These are phyloP conservation scores for Carex cristatella DNA, from an alignment of 176 grass and related monocot species.

Conservation along the genomic window DNA sequence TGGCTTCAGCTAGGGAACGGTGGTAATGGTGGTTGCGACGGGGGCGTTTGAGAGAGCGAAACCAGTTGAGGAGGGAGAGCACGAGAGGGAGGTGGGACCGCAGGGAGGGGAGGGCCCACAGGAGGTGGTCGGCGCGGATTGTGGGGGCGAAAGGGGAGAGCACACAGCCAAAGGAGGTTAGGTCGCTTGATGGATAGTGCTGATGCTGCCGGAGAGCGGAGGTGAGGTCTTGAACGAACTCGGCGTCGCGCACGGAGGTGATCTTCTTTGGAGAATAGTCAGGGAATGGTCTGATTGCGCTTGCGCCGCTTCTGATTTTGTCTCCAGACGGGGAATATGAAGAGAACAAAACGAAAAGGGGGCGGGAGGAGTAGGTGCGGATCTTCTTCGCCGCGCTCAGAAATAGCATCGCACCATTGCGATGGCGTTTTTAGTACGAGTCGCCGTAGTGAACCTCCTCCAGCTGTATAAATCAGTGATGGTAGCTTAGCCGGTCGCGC, in stretches of 20 bases:
- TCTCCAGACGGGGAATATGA: not conserved
- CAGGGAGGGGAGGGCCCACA: conserved; percentile 34
- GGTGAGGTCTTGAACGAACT: conserved; percentile 19
- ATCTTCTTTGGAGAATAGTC: conserved; percentile 36
- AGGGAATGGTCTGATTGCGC: conserved; percentile 36
- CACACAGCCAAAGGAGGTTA: conserved; percentile 41
- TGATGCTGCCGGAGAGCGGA: conserved; percentile 31
- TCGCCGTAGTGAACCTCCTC: not conserved
- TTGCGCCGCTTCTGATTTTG: not conserved
- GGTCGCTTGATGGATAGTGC: conserved; percentile 42
- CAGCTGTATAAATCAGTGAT: not conserved
- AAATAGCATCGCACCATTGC: conserved; percentile 23
- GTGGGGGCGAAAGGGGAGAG: conserved; percentile 43
- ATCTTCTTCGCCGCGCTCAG: conserved; percentile 13
- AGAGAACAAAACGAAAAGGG: not conserved
- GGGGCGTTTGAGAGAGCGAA: conserved; percentile 45
- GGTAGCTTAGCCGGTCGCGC: too few relatives aligned
- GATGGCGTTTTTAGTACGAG: not conserved
- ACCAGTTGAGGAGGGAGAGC: conserved; percentile 33
- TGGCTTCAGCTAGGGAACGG: conserved; percentile 34
- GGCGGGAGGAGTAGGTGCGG: not conserved
- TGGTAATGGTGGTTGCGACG: conserved; percentile 31
- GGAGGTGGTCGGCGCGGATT: conserved; percentile 35
- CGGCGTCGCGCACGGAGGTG: not conserved
- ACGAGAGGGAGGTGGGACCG: conserved; percentile 42